phyloP scores from a whole-genome alignment of 2,329 filamentous ascomycete species.

The Colletotrichum limetticola region DNA sequence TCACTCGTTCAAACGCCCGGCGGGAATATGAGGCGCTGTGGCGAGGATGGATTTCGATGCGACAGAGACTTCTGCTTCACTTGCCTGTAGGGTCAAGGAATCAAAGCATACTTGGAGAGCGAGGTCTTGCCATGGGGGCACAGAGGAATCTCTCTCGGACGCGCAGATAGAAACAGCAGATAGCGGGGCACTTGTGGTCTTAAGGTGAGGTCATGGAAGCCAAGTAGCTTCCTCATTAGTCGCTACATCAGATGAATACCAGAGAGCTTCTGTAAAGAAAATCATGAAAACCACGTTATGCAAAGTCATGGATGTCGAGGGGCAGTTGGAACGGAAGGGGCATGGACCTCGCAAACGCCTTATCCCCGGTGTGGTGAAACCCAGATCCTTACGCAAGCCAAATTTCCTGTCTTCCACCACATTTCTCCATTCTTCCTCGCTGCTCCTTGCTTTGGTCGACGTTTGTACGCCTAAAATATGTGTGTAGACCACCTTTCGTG shows the following conservation, averaged over 20 bases:
- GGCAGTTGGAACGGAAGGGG: slow-evolving; percentile 8
- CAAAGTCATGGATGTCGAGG: slow-evolving; percentile 14
- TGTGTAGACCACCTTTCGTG: slow-evolving; percentile 14
- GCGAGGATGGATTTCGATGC: slow-evolving; percentile 65
- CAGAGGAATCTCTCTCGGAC: background rate
- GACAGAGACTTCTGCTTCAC: slow-evolving; percentile 69
- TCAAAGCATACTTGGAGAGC: background rate
- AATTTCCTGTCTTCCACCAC: background rate
- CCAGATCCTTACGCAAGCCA: slow-evolving; percentile 21
- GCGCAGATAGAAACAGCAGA: background rate
- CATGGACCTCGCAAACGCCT: slow-evolving; percentile 24
- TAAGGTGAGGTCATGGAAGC: slow-evolving; percentile 9
- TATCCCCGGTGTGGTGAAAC: slow-evolving; percentile 16
- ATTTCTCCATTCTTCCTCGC: slow-evolving; percentile 1
- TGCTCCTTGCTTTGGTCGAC: slow-evolving; percentile 1
- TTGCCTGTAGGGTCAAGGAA: slow-evolving; percentile 52
- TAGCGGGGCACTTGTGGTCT: background rate
- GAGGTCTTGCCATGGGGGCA: background rate
- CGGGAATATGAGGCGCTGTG: slow-evolving; percentile 62
- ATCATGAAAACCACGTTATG: slow-evolving; percentile 29
- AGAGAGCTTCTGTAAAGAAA: slow-evolving; percentile 27
- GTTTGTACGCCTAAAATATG: slow-evolving; percentile 12
- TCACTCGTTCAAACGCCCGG: slow-evolving; percentile 57
- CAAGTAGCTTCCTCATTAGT: slow-evolving; percentile 28
- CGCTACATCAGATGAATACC: slow-evolving; percentile 34